Evolutionary conservation across 345 rosid species (phyloP).

Genomic region (Dimocarpus longan): DNA sequence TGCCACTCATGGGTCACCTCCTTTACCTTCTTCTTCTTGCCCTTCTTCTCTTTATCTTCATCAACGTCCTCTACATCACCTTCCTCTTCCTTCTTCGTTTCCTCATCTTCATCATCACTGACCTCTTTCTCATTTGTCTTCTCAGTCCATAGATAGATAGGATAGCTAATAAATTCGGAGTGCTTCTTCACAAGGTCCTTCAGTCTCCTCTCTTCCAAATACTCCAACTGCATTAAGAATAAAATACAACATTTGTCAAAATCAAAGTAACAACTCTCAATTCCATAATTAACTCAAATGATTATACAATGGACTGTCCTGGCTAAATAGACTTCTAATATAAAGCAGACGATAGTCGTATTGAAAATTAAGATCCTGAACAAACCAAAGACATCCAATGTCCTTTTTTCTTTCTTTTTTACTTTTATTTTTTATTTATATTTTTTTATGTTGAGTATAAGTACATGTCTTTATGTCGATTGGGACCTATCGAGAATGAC

Average conservation of each 20-base stretch:
- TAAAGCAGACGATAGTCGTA: too few relatives aligned
- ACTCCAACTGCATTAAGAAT: constrained; percentile 37
- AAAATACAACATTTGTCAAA: not conserved
- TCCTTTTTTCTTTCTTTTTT: too few relatives aligned
- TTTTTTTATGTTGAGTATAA: too few relatives aligned
- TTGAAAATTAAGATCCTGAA: too few relatives aligned
- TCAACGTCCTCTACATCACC: constrained; percentile 54
- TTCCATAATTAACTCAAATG: not conserved
- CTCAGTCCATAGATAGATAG: constrained; percentile 53
- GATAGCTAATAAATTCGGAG: constrained; percentile 65
- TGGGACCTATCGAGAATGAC: too few relatives aligned
- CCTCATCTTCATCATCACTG: constrained; percentile 62
- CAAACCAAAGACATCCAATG: not conserved
- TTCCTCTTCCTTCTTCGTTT: constrained; percentile 47
- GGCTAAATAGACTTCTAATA: too few relatives aligned
- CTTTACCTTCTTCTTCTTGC: constrained; percentile 58
- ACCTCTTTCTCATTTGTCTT: constrained; percentile 56
- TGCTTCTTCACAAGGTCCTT: constrained; percentile 64
- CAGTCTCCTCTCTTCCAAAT: constrained; percentile 56
- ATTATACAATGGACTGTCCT: too few relatives aligned
- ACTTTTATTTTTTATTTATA: too few relatives aligned
- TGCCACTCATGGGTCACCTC: constrained; percentile 59
- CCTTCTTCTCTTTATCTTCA: constrained; percentile 49
- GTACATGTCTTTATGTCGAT: too few relatives aligned
- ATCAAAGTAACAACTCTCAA: not conserved